Percentiles rank a stretch among this genome's conserved stretches.
Evolutionary conservation across 2,329 filamentous ascomycete species (phyloP).

Genomic region (Plenodomus lindquistii): DNA sequence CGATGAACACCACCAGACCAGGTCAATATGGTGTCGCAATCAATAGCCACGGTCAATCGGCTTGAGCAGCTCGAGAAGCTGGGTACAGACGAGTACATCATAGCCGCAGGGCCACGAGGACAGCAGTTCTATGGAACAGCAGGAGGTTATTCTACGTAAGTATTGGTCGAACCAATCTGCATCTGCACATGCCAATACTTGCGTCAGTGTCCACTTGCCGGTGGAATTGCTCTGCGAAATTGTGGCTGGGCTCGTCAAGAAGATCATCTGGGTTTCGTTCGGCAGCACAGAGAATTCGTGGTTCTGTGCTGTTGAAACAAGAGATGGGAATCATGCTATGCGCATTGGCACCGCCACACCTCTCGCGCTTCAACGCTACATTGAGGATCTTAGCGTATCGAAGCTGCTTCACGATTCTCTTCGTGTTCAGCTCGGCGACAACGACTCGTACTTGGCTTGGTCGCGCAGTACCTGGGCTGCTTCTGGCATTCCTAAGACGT

Average conservation of each 20-base stretch:
- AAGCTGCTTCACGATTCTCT: conserved; percentile 7
- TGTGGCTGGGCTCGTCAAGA: conserved; percentile 8
- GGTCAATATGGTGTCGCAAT: conserved; percentile 3
- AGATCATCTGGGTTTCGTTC: conserved; percentile 32
- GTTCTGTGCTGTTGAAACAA: conserved; percentile 30
- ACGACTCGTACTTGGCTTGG: conserved; percentile 30
- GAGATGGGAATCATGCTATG: conserved; percentile 9
- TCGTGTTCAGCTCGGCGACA: conserved; percentile 30
- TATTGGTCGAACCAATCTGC: background rate
- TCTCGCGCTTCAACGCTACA: conserved; percentile 7
- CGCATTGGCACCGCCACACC: conserved; percentile 16
- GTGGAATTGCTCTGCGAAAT: conserved; percentile 11
- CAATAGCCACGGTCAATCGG: background rate
- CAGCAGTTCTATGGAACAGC: conserved; percentile 31
- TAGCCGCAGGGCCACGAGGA: conserved; percentile 27
- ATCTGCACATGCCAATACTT: background rate
- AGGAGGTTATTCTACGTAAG: conserved; percentile 33
- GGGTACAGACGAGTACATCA: conserved; percentile 26
- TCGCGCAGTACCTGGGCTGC: conserved; percentile 20
- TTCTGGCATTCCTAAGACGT: conserved; percentile 12
- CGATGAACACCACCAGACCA: background rate
- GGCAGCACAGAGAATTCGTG: conserved; percentile 26
- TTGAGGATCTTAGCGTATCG: conserved; percentile 3
- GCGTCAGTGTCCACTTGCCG: conserved; percentile 26
- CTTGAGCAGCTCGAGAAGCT: conserved; percentile 14